Percentiles rank a stretch among this genome's conserved stretches.
phyloP scores from a whole-genome alignment of 2,329 filamentous ascomycete genomes.

The Nothophaeocryptopus gaeumannii region DNA sequence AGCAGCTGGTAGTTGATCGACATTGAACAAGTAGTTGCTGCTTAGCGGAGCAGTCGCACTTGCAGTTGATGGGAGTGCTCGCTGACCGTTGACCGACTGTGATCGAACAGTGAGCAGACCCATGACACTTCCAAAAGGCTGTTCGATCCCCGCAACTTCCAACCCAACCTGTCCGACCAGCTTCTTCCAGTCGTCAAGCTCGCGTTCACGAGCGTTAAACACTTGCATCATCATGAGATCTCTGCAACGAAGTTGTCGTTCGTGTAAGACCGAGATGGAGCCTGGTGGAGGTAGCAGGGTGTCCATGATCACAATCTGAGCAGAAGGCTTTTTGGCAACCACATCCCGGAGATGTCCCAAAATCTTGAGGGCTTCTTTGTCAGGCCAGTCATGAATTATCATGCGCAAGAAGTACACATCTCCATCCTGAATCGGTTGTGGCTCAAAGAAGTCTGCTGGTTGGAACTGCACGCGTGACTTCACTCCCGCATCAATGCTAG shows the following conservation, averaged over 20 bases:
- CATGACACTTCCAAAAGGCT: constrained; percentile 21
- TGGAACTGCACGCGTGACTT: constrained; percentile 18
- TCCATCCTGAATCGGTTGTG: constrained; percentile 30
- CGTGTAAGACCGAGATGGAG: constrained; percentile 18
- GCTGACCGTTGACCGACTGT: neutral
- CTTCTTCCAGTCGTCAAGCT: constrained; percentile 24
- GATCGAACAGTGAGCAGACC: constrained; percentile 15
- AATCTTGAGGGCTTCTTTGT: constrained; percentile 23
- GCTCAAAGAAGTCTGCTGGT: constrained; percentile 30
- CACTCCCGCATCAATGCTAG: constrained; percentile 8
- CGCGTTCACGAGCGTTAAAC: constrained; percentile 27
- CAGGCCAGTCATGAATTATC: constrained; percentile 32
- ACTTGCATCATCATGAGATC: constrained; percentile 28
- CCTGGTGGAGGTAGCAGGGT: constrained; percentile 19
- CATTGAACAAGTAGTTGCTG: neutral
- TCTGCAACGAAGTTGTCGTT: constrained; percentile 20
- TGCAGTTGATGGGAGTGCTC: neutral
- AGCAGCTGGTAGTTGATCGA: neutral
- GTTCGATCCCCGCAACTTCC: constrained; percentile 11
- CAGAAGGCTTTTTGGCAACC: constrained; percentile 18
- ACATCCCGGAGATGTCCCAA: constrained; percentile 19
- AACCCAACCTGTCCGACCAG: constrained; percentile 12
- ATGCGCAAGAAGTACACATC: constrained; percentile 31
- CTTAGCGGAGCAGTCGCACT: neutral
- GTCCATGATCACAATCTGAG: constrained; percentile 29